Evolutionary conservation across 2,329 filamentous ascomycete species (phyloP), one percentile per base, ranked within the genome.

Genomic region (Penicillium sp.): DNA sequence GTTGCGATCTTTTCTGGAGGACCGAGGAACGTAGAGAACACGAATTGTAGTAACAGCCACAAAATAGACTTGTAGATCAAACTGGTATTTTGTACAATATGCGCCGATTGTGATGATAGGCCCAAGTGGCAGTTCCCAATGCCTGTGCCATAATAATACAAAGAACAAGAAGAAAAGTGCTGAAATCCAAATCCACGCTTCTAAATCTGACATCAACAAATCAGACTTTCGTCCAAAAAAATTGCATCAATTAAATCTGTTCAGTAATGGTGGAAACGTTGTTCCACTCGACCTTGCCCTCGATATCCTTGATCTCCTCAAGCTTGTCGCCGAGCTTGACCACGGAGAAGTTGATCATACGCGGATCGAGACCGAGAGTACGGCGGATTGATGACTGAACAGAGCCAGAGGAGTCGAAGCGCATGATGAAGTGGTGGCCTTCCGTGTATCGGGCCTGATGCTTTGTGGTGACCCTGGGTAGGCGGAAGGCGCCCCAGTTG

Each of bases 341-440:
- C 57, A 93, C 86, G 26, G 86, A 87, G 67, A 92, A 88, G 56
- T 91, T 85, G 61, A 99, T 89, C 85, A 97, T 89, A 55, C 94
- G 82, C 38, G 94, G 93, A 77, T 99, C 94, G 64, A 96, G 81
- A 48, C 85, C 83, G 63, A 99, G 81, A 17, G 89, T 93, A 58
- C 82, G 82, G 59, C 88, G 83, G 38, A 99, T 83, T 41, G 86
- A 81, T 62, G 89, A 79, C 76, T 97, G 93, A 8, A 89, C 87
- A 48, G 80, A 75, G 8, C 86, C 84, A 57, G 87, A 88, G 54
- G 88, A 79, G 74, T 99, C 94, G 81, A 96, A 99, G 67, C 94
- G 90, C 89, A 99, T 90, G 70, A 96, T 89, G 76, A 99, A 99
- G 82, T 99, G 96, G 80, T 97, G 92, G 53, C 94, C 94, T 65